Percentiles rank a stretch among this genome's conserved stretches.
phyloP scores from a whole-genome alignment of 2,329 filamentous ascomycete species.

The Fusarium bulbicola region DNA sequence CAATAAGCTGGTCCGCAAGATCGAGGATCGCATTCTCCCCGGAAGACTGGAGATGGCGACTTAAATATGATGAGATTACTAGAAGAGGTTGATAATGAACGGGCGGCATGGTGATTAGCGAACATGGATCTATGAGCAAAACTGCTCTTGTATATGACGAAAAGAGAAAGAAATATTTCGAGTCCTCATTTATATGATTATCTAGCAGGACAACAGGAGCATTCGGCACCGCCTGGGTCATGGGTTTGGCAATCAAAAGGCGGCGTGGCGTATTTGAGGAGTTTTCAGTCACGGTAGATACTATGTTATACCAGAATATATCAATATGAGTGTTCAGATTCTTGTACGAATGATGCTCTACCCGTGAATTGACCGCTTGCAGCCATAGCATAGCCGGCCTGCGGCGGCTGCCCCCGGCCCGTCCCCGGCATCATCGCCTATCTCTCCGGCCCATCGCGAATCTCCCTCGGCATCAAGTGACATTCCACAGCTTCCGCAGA shows the following conservation, averaged over 20 bases:
- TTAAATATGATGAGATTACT: not conserved
- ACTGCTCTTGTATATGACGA: constrained; percentile 24
- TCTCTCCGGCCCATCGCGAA: constrained; percentile 69
- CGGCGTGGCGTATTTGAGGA: constrained; percentile 38
- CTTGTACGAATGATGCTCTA: constrained; percentile 42
- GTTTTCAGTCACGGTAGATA: constrained; percentile 34
- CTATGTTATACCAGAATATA: constrained; percentile 18
- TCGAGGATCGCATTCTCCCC: constrained; percentile 71
- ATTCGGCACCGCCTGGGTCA: constrained; percentile 35
- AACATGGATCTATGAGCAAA: constrained; percentile 14
- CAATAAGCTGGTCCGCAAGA: constrained; percentile 85
- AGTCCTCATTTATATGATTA: constrained; percentile 18
- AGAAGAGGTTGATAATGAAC: not conserved
- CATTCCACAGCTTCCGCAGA: constrained; percentile 76
- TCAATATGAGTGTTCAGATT: constrained; percentile 17
- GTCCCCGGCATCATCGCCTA: constrained; percentile 55
- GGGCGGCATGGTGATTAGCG: not conserved
- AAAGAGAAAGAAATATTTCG: constrained; percentile 6
- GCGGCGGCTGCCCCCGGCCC: constrained; percentile 17
- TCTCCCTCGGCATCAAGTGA: constrained; percentile 71
- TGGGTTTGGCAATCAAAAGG: constrained; percentile 39
- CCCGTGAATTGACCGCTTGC: constrained; percentile 69
- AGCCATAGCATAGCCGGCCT: constrained; percentile 73
- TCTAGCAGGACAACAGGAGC: constrained; percentile 26
- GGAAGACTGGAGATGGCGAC: constrained; percentile 43